Percentiles rank a stretch among this genome's conserved stretches.
Evolutionary conservation across 192 early-diverging fungal genomes (phyloP).

Genomic region (Podila horticola): DNA sequence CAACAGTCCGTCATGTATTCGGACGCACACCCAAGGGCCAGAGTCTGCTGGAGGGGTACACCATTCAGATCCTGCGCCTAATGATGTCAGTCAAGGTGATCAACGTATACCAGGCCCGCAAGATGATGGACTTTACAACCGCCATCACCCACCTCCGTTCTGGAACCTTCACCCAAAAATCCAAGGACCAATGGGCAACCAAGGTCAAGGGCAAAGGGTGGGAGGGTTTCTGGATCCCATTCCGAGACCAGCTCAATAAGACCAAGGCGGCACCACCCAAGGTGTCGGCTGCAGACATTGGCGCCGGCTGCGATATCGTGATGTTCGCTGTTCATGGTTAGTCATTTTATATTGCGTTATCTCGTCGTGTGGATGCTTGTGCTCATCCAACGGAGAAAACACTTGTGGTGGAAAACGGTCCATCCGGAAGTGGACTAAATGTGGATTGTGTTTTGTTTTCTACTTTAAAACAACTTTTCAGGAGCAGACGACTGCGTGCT

Average conservation of each 20-base stretch:
- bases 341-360: neutral
- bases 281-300: conserved; percentile 16
- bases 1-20: conserved; percentile 29
- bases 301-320: conserved; percentile 40
- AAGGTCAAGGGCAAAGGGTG: conserved; percentile 38
- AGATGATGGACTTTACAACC: conserved; percentile 15
- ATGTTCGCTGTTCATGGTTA: conserved; percentile 47
- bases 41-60: conserved; percentile 6
- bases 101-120: conserved; percentile 22
- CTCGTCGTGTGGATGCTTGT: neutral
- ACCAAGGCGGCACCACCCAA: conserved; percentile 10
- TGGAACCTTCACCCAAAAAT: conserved; percentile 28
- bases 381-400: too few relatives aligned
- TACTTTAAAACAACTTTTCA: conserved; percentile 6
- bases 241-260: conserved; percentile 30
- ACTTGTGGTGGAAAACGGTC: too few relatives aligned
- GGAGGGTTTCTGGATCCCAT: conserved; percentile 49
- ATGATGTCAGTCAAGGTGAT: conserved; percentile 22
- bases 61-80: conserved; percentile 19
- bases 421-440: too few relatives aligned
- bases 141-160: conserved; percentile 6
- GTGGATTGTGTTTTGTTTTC: neutral
- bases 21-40: conserved; percentile 42
- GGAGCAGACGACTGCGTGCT: too few relatives aligned
- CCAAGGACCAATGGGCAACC: conserved; percentile 38